Evolutionary conservation across 2,329 filamentous ascomycete genomes (phyloP).

Genomic region (Aureobasidium sp.): DNA sequence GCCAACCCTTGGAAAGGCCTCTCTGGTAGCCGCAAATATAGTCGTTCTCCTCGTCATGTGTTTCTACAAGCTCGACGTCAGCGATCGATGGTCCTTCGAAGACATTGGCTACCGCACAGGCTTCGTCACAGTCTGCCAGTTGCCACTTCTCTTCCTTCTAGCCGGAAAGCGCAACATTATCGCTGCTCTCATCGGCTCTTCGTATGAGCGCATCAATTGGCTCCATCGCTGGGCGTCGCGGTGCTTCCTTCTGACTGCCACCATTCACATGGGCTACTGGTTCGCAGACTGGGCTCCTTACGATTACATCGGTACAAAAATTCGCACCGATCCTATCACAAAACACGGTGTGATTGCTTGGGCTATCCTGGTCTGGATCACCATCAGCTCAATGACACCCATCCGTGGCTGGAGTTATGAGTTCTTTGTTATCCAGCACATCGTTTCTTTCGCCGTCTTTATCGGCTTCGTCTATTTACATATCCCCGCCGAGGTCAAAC

Average conservation of each 20-base stretch:
- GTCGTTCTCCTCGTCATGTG: constrained; percentile 45
- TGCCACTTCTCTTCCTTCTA: constrained; percentile 48
- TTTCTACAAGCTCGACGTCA: constrained; percentile 46
- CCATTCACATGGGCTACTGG: constrained; percentile 63
- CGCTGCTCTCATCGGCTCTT: constrained; percentile 52
- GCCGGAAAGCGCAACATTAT: constrained; percentile 50
- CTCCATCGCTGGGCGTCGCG: constrained; percentile 64
- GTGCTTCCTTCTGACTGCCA: constrained; percentile 58
- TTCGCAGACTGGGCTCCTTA: constrained; percentile 54
- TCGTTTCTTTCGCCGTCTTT: constrained; percentile 52
- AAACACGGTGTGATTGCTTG: constrained; percentile 61
- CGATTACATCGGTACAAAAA: constrained; percentile 49
- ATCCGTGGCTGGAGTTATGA: constrained; percentile 60
- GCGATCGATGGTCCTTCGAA: constrained; percentile 43
- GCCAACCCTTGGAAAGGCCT: constrained; percentile 30
- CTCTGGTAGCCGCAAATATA: constrained; percentile 38
- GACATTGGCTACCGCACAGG: constrained; percentile 48
- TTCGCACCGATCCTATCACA: constrained; percentile 54
- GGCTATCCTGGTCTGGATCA: constrained; percentile 57
- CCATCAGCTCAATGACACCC: constrained; percentile 53
- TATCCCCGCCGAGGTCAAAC: constrained; percentile 47
- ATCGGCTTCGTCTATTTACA: constrained; percentile 57
- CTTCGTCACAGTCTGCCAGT: constrained; percentile 43
- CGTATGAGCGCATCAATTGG: constrained; percentile 65
- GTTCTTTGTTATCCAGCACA: constrained; percentile 60